Evolutionary conservation across 306 rosid species (phyloP), one percentile per base, ranked within the genome.

Genomic region (Cucumis cinereus): DNA sequence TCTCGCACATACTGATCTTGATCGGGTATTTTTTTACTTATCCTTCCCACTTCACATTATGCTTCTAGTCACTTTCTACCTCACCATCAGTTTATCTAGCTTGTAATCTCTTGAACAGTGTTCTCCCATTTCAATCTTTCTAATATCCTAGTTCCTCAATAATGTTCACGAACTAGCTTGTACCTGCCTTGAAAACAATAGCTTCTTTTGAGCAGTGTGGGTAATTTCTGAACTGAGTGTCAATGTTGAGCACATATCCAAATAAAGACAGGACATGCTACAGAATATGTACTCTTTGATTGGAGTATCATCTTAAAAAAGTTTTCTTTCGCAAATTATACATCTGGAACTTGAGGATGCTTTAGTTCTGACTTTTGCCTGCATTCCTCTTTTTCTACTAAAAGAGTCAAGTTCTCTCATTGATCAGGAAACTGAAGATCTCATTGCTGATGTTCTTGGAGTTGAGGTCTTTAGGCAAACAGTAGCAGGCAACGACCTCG

Each of bases 381-480:
- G 8, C 40, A 28, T 26, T 61, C 40, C 17, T 28, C 22, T 8
- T 30, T 30, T 15, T 30, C 67, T 61, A 28, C 41, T 61, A 30
- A 61, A 26, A 26, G 5, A 61, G 15, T 14, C 41, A 15, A 1
- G 54, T 41, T 68, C 35, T 58, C 20, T 63, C 70, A 2, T 26
- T 33, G 59, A 7, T 56, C 83, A 93, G 98, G 98, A 91, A 56
- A 94, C 97, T 30, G 98, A 94, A 82, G 96, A 94, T 77, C 82
- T 94, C 85, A 92, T 94, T 28, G 87, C 98, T 1, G 98, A 94
- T 82, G 96, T 91, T 73, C 96, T 94, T 22, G 97, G 97, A 74
- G 97, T 94, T 23, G 98, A 94, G 82, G 98, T 94, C 75, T 94
- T 94, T 83, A 85, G 97, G 85, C 97, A 94, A 83, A 91, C 97